A percentile compares a stretch with the other conserved stretches of the same genome.
Conservation (phyloP, 192 early-diverging fungal species). For the Mortierella claussenii region DNA sequence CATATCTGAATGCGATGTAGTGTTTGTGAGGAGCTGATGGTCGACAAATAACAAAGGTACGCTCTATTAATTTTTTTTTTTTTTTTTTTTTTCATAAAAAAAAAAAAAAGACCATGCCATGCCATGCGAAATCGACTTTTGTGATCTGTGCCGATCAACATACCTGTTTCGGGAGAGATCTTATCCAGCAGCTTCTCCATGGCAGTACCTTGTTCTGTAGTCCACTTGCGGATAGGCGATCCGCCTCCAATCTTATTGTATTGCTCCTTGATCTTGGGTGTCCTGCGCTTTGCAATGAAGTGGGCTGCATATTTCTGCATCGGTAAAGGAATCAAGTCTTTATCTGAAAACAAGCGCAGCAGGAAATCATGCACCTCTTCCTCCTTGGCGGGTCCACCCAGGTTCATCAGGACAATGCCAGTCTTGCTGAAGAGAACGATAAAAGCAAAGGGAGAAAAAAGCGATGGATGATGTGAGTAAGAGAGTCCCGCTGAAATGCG, state of each 20-base stretch:
- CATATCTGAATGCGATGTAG: slow-evolving; percentile 96
- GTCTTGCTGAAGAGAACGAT: slow-evolving; percentile 56
- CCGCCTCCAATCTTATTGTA: slow-evolving; percentile 95
- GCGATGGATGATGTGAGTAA: too few species aligned
- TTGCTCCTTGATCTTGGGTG: slow-evolving; percentile 87
- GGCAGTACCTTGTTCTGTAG: slow-evolving; percentile 81
- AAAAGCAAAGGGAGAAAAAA: background rate
- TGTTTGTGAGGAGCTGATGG: slow-evolving; percentile 83
- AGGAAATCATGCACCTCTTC: slow-evolving; percentile 86
- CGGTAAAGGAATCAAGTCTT: slow-evolving; percentile 92
- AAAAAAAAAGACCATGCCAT: too few species aligned
- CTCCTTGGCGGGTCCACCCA: slow-evolving; percentile 88
- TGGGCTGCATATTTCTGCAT: slow-evolving; percentile 77
- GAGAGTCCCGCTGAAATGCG: too few species aligned
- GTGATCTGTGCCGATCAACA: too few species aligned
- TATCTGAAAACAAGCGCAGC: slow-evolving; percentile 86
- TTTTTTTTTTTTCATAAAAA: background rate
- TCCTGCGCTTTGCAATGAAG: slow-evolving; percentile 84
- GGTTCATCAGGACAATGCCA: slow-evolving; percentile 91
- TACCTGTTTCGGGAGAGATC: slow-evolving; percentile 80
- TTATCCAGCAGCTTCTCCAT: slow-evolving; percentile 82
- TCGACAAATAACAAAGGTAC: background rate
- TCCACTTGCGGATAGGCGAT: slow-evolving; percentile 93
- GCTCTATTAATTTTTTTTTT: background rate
- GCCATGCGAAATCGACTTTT: too few species aligned